Evolutionary conservation across 164 flowering plant species (phyloP).

Genomic region (Vitis cinerea): DNA sequence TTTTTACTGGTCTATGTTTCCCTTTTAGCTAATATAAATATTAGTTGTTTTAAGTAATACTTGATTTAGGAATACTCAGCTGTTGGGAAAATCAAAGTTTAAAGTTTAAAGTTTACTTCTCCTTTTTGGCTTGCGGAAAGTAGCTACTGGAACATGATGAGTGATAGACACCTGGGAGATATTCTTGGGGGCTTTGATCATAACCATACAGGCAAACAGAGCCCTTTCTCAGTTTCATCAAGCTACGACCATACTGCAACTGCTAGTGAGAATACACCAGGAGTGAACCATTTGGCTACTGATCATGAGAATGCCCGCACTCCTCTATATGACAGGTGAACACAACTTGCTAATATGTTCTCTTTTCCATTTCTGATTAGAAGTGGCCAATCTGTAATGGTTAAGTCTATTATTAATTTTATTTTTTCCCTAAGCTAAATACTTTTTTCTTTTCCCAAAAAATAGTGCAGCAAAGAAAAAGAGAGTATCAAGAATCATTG

Average conservation of each 20-base stretch:
- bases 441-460: not conserved
- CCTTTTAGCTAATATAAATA: too few relatives aligned
- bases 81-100: too few relatives aligned
- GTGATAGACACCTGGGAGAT: not conserved
- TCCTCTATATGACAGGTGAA: not conserved
- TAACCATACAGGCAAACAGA: not conserved
- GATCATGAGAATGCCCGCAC: not conserved
- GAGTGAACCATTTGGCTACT: not conserved
- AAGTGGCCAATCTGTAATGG: too few relatives aligned
- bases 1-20: too few relatives aligned
- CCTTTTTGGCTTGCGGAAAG: not conserved
- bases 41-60: too few relatives aligned
- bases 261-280: not conserved
- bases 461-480: conserved; percentile 3
- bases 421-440: not conserved
- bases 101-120: not conserved
- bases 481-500: conserved; percentile 4
- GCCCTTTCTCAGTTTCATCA: not conserved
- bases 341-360: not conserved
- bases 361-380: not conserved
- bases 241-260: not conserved
- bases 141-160: not conserved
- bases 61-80: too few relatives aligned
- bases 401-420: not conserved
- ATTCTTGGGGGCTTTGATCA: not conserved